Evolutionary conservation across 2,329 filamentous ascomycete genomes (phyloP), one percentile per base, ranked within the genome.

Genomic region (Sclerotinia glacialis): DNA sequence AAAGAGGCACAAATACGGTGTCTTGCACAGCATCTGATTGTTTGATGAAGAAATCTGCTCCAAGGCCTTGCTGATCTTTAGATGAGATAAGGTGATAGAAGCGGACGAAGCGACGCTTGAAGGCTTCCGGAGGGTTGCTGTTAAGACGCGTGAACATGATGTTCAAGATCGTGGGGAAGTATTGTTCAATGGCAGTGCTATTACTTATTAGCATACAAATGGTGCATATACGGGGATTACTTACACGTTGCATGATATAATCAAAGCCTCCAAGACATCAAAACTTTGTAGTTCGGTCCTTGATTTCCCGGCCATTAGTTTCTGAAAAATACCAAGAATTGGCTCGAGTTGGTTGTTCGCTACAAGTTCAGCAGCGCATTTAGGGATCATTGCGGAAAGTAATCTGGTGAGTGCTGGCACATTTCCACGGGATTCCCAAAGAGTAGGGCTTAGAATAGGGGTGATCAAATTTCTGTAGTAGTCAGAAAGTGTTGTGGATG

Each of bases 271-370:
- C 67, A 99, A 82, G 56, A 99, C 84, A 75, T 99, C 95, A 74
- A 98, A 97, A 0, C 89, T 92, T 74, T 93, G 89, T 26, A 86
- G 83, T 76, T 99, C 95, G 59, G 93, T 93, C 61, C 69, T 73
- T 21, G 72, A 64, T 62, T 76, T 77, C 71, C 86, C 88, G 3
- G 85, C 84, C 52, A 97, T 83, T 14, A 99, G 85, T 74, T 92
- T 93, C 77, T 98, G 94, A 83, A 98, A 99, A 70, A 99, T 95
- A 67, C 93, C 92, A n/a, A 99, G 83, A 59, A 98, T 87, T 4
- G 91, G 87, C 76, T 96, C 92, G 50, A 97, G 78, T 77, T 97
- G 92, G 72, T 93, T 90, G 74, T 90, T 88, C 31, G 86, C 84
- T 23, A 91, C 80, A 72, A 99, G 93, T 53, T 87, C 84, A 67